Base-by-base conservation (phyloP, 306 rosid genomes). In the Acacia crassicarpa region DNA sequence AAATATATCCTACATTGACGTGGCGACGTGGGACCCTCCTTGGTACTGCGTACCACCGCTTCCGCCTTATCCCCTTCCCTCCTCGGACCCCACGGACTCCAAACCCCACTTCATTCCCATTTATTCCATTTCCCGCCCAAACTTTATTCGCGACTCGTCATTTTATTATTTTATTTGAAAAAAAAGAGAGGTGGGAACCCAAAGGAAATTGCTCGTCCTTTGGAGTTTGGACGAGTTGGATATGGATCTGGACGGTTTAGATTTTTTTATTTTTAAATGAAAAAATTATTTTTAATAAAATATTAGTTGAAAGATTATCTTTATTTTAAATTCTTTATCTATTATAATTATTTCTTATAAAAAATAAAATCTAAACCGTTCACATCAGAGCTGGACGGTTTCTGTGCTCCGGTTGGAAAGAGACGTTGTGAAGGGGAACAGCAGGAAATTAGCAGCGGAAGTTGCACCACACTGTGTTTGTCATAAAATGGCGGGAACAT, bases 61-160 rank as follows among this genome's bases (percentile, higher is more conserved):
- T 25, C 40, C 20, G 9, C 41, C n/a, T 65, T 6, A 32, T 30
- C 43, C 69, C 38, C 17, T 27, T 9, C n/a, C 70, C 12, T 32
- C 11, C 1, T 15, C 9, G 27, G 38, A 41, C 20, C 33, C 49
- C 0, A 35, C 75, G 86, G 86, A 83, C 65, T 83, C 58, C 71
- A 78, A 65, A 7, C 14, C 32, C 45, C 44, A 61, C 1, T 83
- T 23, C 72, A 78, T 41, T 66, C 68, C 75, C 56, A 4, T 83
- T 78, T 43, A 72, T 5, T 72, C 44, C 33, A 9, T 38, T 83
- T 78, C 86, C 83, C 86, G 83, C 86, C 83, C 33, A 70, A 70
- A 13, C 25, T 30, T 30, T 3, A 6, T 2, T 20, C 2, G 61
- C 0, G 11, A 54, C 61, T 20, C 11, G 2, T 5, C 23, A 1